A percentile compares a stretch with the other conserved stretches of the same genome.
Conservation (phyloP, 768 basidiomycete genomes). For the Naganishia vaughanmartiniae region DNA sequence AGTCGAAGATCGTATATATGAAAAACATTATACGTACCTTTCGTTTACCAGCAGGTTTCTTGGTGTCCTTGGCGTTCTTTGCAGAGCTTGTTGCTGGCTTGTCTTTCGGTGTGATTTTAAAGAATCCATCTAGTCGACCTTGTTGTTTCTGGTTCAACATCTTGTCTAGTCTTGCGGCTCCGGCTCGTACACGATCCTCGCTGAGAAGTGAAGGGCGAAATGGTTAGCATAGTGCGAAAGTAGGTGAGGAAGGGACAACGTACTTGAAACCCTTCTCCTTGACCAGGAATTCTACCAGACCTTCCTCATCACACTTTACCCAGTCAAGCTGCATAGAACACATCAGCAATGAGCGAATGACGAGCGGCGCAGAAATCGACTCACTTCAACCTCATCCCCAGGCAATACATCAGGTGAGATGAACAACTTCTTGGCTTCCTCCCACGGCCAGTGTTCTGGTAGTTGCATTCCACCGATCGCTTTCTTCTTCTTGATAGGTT, state of each 20-base stretch:
- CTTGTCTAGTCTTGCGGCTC: conserved; percentile 87
- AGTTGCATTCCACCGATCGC: conserved; percentile 69
- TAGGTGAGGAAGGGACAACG: conserved; percentile 41
- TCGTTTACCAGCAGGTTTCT: conserved; percentile 39
- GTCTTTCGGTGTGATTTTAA: conserved; percentile 60
- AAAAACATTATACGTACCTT: conserved; percentile 59
- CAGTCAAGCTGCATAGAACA: conserved; percentile 71
- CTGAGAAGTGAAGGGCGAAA: conserved; percentile 54
- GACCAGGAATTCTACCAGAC: conserved; percentile 88
- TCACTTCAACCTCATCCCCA: conserved; percentile 78
- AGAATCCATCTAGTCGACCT: conserved; percentile 93
- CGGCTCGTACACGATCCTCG: conserved; percentile 93
- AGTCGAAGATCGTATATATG: neutral
- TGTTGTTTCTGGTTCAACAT: conserved; percentile 87
- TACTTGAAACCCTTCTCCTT: conserved; percentile 96
- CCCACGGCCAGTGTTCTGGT: conserved; percentile 96
- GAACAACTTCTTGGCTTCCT: conserved; percentile 88
- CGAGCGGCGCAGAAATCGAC: conserved; percentile 27
- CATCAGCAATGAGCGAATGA: neutral
- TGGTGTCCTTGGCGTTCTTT: conserved; percentile 42
- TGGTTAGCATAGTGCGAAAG: neutral
- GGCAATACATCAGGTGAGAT: conserved; percentile 83
- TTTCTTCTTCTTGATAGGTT: conserved; percentile 55
- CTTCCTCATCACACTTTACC: conserved; percentile 88
- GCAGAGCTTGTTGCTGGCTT: conserved; percentile 43